Evolutionary conservation across 441 rosid genomes (phyloP), one percentile per base, ranked within the genome.

Genomic region (Melianthus villosus): DNA sequence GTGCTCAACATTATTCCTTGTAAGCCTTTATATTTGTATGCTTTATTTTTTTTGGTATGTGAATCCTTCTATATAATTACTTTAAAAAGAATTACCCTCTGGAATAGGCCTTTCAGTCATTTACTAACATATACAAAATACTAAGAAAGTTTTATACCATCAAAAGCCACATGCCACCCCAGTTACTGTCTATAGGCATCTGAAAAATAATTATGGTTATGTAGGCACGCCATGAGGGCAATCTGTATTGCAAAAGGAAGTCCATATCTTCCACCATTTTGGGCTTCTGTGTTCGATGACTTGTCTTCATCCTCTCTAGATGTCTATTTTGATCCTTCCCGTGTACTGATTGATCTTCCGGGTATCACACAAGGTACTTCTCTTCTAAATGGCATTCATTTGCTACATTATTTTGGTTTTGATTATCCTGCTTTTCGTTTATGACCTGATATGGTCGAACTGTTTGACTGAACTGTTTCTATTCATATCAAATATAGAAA

Each of bases 1-100:
- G 92, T 44, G 79, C 84, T 42, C 82, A 76, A 48, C 97, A 83
- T 62, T 87, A 83, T 71, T 76, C 94, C 64, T 89, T 95, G 97
- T 83, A 70, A 56, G 53, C 45, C 40, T 40, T 22, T 19, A 45
- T 15, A 27, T 9, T 3, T 18, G 18, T 12, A 27, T 25, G 42
- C 44, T 33, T 9, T 26, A 29, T 45, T 36, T 50, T 46, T 35
- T 31, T 53, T 31, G n/a, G n/a, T n/a, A n/a, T n/a, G n/a, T n/a
- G n/a, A n/a, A n/a, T n/a, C n/a, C 12, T 6, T n/a, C 29, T 14
- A 6, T 32, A 6, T 32, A 6, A 32, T 32, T 14, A 32, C 16
- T 13, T 5, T 1, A 2, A 1, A n/a, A n/a, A n/a, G n/a, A n/a
- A n/a, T n/a, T n/a, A n/a, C n/a, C n/a, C n/a, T n/a, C n/a, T n/a